Conservation (phyloP, 2,329 filamentous ascomycete species). For the Fusarium sp. region DNA sequence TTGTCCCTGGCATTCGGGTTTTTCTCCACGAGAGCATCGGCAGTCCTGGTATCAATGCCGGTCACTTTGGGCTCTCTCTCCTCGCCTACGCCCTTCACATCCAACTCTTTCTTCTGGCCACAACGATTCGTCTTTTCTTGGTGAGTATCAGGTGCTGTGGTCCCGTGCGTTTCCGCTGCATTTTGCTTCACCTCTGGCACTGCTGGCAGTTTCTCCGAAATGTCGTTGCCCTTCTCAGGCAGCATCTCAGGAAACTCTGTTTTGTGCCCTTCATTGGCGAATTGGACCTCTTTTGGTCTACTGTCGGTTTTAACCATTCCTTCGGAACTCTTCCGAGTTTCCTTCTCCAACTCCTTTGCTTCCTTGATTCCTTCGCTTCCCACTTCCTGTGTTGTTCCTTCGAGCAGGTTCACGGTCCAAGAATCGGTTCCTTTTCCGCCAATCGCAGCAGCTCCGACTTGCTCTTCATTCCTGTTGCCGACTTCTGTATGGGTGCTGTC, state of each 20-base stretch:
- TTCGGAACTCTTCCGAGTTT: slow-evolving; percentile 7
- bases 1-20: background rate
- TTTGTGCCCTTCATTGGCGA: slow-evolving; percentile 1
- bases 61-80: background rate
- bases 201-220: slow-evolving; percentile 13
- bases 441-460: background rate
- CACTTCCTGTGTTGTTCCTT: slow-evolving; percentile 2
- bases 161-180: slow-evolving; percentile 36
- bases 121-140: slow-evolving; percentile 25
- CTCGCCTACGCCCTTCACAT: background rate
- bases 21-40: slow-evolving; percentile 8
- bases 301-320: slow-evolving; percentile 10
- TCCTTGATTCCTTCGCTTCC: slow-evolving; percentile 18
- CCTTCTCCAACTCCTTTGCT: slow-evolving; percentile 12
- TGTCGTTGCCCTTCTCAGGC: background rate
- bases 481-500: slow-evolving; percentile 18
- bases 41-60: background rate
- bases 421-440: background rate
- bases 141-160: slow-evolving; percentile 41
- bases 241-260: slow-evolving; percentile 13
- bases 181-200: slow-evolving; percentile 21
- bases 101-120: slow-evolving; percentile 8
- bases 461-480: background rate
- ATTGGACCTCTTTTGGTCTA: slow-evolving; percentile 11
- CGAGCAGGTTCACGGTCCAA: background rate